Evolutionary conservation across 2,329 filamentous ascomycete species (phyloP), one percentile per base, ranked within the genome.

Genomic region (Paraphaeosphaeria sporulosa): DNA sequence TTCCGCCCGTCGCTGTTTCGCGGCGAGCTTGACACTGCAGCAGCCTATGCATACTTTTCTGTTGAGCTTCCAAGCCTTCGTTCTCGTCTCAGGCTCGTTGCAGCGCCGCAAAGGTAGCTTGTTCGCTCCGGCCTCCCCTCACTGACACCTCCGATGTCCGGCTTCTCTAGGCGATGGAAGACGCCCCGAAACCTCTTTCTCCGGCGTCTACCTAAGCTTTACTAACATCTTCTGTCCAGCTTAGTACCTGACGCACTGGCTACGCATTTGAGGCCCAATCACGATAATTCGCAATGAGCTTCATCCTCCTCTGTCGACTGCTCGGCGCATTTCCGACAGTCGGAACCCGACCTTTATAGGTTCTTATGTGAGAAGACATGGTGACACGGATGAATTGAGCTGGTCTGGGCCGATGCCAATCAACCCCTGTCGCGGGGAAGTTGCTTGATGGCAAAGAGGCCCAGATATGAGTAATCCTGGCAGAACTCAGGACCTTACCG

Each of bases 81-180:
- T 9, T 40, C 34, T 43, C 19, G 66, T 69, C 66, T 67, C 68
- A 70, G 21, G 19, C 58, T 46, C 55, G 64, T 69, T 55, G 52
- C 66, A 68, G 64, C 58, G 51, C 59, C 61, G 43, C 48, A n/a
- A 36, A 56, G 23, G 55, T 27, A 49, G 48, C 42, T 51, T 38
- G 51, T 58, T 61, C 57, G 50, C 58, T 52, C 61, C 61, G 60
- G 62, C 61, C 61, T 61, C 64, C 65, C 65, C 67, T 60, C 66
- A 60, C 52, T 61, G 59, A 63, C 58, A 64, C 38, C 38, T 40
- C 72, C 67, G 63, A 71, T 54, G 58, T 65, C 64, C 64, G 65
- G 30, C 25, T 42, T 23, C 19, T 40, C 42, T 43, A 25, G 17
- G 43, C 25, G 17, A 38, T 17, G 36, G 36, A 43, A 15, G 19